These are phyloP conservation scores for Arthrobotrys conoides DNA, from an alignment of 2,329 filamentous ascomycete genomes.

Conservation along the genomic window DNA sequence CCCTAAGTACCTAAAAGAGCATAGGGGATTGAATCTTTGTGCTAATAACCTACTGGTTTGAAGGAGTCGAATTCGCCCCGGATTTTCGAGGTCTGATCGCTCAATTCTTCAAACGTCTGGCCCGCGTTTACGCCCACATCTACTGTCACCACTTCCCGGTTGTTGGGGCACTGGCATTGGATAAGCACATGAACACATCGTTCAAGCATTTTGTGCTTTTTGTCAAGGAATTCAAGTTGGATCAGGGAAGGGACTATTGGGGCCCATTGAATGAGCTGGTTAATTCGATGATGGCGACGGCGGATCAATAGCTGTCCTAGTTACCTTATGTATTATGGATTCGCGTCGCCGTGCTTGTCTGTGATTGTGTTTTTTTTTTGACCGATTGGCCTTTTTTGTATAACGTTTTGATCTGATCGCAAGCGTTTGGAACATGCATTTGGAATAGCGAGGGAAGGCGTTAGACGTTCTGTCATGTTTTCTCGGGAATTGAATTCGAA, in stretches of 20 bases:
- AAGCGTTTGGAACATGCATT: constrained; percentile 9
- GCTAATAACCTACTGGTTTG: background rate
- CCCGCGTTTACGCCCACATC: constrained; percentile 98
- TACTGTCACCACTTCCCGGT: constrained; percentile 99
- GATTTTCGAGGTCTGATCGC: constrained; percentile 88
- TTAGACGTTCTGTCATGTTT: background rate
- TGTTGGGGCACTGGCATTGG: constrained; percentile 91
- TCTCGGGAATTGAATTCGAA: background rate
- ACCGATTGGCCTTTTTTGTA: background rate
- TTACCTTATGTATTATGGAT: background rate
- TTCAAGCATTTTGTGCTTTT: constrained; percentile 99
- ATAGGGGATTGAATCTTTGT: background rate
- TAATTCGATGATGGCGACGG: constrained; percentile 80
- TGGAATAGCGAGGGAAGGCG: constrained; percentile 15
- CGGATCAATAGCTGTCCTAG: constrained; percentile 26
- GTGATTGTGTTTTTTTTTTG: background rate
- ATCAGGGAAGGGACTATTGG: constrained; percentile 96
- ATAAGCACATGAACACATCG: constrained; percentile 97
- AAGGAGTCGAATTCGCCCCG: constrained; percentile 93
- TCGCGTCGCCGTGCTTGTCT: no score
- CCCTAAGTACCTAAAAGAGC: background rate
- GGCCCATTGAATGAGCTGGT: constrained; percentile 94
- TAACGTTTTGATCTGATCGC: background rate
- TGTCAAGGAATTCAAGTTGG: constrained; percentile 94
- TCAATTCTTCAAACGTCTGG: constrained; percentile 98